Base-by-base conservation (phyloP, 805 yeast species). In the Candida andamanensis region DNA sequence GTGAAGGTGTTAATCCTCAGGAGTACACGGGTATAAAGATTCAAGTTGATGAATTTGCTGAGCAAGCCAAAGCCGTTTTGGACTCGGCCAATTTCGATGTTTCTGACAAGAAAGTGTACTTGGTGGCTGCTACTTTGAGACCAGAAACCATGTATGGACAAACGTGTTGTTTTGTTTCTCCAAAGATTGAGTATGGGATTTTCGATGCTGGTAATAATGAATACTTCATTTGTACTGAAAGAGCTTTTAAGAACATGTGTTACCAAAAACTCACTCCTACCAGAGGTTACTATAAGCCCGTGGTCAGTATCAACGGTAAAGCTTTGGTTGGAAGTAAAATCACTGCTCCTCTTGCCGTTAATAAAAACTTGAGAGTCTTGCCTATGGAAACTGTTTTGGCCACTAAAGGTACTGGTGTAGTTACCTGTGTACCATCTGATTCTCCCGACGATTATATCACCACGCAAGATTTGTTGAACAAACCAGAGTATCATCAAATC, bases 71-170 rank as follows among this genome's bases (percentile, higher is more conserved):
- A 25, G 72, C 74, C 46, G 56, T 67, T 24, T 64, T 69, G 28
- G 64, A 64, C 30, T 67, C 66, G 33, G 66, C 73, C 35, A 63
- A 64, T 23, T 64, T 77, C 32, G 71, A 67, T 36, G 36, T 63
- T 17, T 46, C 56, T 16, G 67, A 61, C 37, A 85, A 84, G 67
- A 82, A 79, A 47, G 69, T 87, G 17, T 86, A 58, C 65, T 69
- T 92, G 40, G 86, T 92, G 30, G 98, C 98, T 38, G 97, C 97
- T 17, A 92, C 98, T 47, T 76, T 92, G 54, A 80, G 98, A 67
- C 97, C 98, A 19, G 98, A 92, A 67, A 92, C 98, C 47, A 86
- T 92, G 97, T 89, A 89, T 54, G 97, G 97, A 43, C 97, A 92
- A 70, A 85, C 96, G 4, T 85, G 95, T 72, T 89, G 97, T 74